Percentiles rank a stretch among this genome's conserved stretches.
Conservation (phyloP, 73 alveolate genomes). For the Paramecium sonneborni region DNA sequence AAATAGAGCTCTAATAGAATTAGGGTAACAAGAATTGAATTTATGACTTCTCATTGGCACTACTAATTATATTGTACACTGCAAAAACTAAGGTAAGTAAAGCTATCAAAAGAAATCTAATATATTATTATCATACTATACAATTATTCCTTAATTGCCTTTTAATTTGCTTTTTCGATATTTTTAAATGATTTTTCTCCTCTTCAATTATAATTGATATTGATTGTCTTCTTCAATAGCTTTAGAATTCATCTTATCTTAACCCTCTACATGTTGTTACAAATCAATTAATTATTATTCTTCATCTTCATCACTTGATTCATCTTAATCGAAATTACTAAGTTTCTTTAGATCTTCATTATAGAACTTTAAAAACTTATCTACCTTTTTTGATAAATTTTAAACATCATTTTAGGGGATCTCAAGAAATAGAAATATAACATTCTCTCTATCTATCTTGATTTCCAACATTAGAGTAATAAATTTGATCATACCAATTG, state of each 20-base stretch:
- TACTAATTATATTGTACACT: constrained; percentile 39
- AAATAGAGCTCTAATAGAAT: neutral
- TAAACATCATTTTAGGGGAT: constrained; percentile 6
- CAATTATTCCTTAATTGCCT: constrained; percentile 52
- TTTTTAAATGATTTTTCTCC: constrained; percentile 24
- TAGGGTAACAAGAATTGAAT: neutral
- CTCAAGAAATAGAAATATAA: constrained; percentile 16
- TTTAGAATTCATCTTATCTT: neutral
- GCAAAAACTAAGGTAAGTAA: constrained; percentile 29
- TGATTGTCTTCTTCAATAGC: constrained; percentile 15
- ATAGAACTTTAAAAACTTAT: neutral
- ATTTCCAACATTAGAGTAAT: constrained; percentile 34
- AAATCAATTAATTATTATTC: neutral
- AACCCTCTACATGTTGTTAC: neutral
- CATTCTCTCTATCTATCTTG: constrained; percentile 33
- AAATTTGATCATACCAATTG: constrained; percentile 14
- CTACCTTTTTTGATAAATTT: neutral
- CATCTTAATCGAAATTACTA: neutral
- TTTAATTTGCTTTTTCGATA: constrained; percentile 38
- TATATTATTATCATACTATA: neutral
- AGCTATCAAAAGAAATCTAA: constrained; percentile 28
- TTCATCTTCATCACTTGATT: constrained; percentile 46
- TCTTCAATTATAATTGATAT: neutral
- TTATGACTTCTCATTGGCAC: neutral
- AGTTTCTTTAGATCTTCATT: neutral